These are phyloP conservation scores for Phytophthora colocasiae DNA, from an alignment of 352 stramenopile genomes.

Conservation along the genomic window DNA sequence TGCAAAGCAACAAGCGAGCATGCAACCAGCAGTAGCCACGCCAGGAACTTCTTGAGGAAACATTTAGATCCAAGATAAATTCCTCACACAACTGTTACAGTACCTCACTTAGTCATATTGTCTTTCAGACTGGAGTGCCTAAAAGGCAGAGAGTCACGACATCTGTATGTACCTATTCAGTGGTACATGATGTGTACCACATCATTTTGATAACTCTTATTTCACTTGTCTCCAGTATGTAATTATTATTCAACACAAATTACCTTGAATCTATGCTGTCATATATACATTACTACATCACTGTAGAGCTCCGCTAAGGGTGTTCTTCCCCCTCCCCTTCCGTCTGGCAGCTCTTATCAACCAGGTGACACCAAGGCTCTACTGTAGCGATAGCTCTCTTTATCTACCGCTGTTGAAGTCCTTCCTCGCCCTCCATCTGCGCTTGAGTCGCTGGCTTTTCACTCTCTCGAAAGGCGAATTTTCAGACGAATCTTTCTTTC, in stretches of 20 bases:
- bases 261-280: no score
- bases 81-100: background rate
- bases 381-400: slow-evolving; percentile 9
- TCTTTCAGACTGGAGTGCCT: background rate
- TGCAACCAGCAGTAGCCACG: background rate
- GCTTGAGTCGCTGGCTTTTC: slow-evolving; percentile 11
- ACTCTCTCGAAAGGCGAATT: slow-evolving; percentile 13
- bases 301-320: background rate
- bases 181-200: no score
- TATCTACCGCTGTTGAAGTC: background rate
- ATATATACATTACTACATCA: no score
- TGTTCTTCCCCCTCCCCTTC: slow-evolving; percentile 1
- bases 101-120: background rate
- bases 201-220: no score
- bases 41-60: background rate
- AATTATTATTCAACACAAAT: no score
- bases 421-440: background rate
- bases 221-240: no score
- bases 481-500: slow-evolving; percentile 23
- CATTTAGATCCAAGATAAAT: background rate
- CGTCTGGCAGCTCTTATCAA: slow-evolving; percentile 17
- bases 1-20: background rate
- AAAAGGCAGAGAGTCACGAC: slow-evolving; percentile 19
- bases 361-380: slow-evolving; percentile 3
- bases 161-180: background rate